phyloP scores from a whole-genome alignment of 495 filamentous ascomycete species.

The Penicillium cosmopolitanum region DNA sequence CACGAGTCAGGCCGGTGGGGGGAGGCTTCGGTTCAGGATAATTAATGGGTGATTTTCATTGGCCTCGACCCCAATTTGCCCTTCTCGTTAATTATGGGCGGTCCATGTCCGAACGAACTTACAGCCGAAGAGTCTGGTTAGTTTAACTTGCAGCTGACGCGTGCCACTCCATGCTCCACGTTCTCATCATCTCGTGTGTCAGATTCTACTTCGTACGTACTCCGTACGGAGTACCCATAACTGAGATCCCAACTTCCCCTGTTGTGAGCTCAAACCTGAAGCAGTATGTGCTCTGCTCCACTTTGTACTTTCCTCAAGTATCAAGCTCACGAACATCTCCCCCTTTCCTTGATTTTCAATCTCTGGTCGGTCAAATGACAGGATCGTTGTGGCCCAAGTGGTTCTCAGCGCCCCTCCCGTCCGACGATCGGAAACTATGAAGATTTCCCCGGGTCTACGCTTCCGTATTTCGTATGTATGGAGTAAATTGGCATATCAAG shows the following conservation, averaged over 20 bases:
- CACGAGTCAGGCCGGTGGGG: constrained; percentile 5
- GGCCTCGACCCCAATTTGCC: neutral
- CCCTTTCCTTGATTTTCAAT: neutral
- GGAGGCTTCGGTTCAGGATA: neutral
- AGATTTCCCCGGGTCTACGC: neutral
- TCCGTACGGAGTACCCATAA: neutral
- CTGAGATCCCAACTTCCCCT: neutral
- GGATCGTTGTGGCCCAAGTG: neutral
- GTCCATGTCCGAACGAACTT: neutral
- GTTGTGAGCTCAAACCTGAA: neutral
- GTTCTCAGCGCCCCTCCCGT: neutral
- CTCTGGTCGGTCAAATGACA: too few relatives aligned
- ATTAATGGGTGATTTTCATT: constrained; percentile 2
- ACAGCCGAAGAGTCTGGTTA: neutral
- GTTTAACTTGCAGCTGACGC: neutral
- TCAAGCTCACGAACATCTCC: neutral
- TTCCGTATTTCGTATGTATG: neutral
- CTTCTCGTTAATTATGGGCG: neutral
- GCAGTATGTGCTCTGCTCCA: too few relatives aligned
- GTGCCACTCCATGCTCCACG: constrained; percentile 1
- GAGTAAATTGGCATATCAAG: neutral
- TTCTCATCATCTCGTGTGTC: neutral
- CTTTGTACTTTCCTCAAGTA: too few relatives aligned
- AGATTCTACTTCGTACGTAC: neutral
- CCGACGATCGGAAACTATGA: neutral